phyloP scores from a whole-genome alignment of 768 basidiomycete genomes.

The Phylloporus arenicola region DNA sequence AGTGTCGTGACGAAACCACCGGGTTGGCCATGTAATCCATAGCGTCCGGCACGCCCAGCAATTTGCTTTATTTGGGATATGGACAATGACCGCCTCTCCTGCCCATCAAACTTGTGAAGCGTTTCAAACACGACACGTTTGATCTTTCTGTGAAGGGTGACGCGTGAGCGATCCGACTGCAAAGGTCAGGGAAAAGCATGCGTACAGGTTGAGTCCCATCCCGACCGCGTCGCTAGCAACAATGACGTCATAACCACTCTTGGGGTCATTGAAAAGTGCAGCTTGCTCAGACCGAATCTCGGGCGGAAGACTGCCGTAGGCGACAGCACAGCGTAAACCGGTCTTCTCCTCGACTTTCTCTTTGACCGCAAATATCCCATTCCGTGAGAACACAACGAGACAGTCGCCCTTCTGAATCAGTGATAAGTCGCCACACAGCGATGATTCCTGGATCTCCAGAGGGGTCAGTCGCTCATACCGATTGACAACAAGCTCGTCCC shows the following conservation, averaged over 20 bases:
- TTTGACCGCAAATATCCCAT: slow-evolving; percentile 73
- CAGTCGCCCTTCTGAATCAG: slow-evolving; percentile 80
- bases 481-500: slow-evolving; percentile 76
- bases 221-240: slow-evolving; percentile 95
- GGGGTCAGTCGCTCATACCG: slow-evolving; percentile 88
- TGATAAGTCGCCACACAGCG: slow-evolving; percentile 55
- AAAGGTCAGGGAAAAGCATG: slow-evolving; percentile 1
- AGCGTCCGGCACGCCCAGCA: slow-evolving; percentile 90
- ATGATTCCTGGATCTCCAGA: slow-evolving; percentile 59
- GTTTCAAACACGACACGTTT: slow-evolving; percentile 76
- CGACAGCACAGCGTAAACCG: slow-evolving; percentile 80
- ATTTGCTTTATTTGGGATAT: slow-evolving; percentile 88
- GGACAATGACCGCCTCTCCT: slow-evolving; percentile 42
- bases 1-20: slow-evolving; percentile 75
- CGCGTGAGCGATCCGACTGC: not conserved
- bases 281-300: slow-evolving; percentile 92
- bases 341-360: slow-evolving; percentile 62
- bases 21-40: slow-evolving; percentile 53
- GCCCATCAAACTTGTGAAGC: slow-evolving; percentile 62
- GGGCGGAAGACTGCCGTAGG: slow-evolving; percentile 88
- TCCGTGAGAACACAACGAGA: slow-evolving; percentile 78
- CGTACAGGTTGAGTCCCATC: slow-evolving; percentile 95
- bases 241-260: slow-evolving; percentile 82
- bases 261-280: slow-evolving; percentile 79
- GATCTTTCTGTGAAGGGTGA: slow-evolving; percentile 63